These are phyloP conservation scores for Cucumis sativus DNA, from an alignment of 306 rosid species.

Conservation along the genomic window Cucumber_9930_V3 NC_026658.2:26113501-26114000, in stretches of 20 bases:
- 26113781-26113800: constrained; percentile 82
- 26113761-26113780: constrained; percentile 76
- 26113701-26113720: constrained; percentile 48
- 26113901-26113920: constrained; percentile 49
- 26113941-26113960: constrained; percentile 16
- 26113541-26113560: constrained; percentile 55
- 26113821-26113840: constrained; percentile 55
- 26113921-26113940: constrained; percentile 26
- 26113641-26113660: constrained; percentile 77
- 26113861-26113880: constrained; percentile 69
- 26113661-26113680: constrained; percentile 92
- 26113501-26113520: constrained; percentile 62
- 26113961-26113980: neutral
- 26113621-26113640: constrained; percentile 66
- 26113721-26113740: constrained; percentile 86
- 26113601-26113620: constrained; percentile 64
- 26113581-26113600: constrained; percentile 69
- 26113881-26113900: constrained; percentile 57
- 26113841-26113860: constrained; percentile 40
- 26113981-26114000: neutral
- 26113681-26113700: constrained; percentile 57
- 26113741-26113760: constrained; percentile 75
- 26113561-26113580: constrained; percentile 88
- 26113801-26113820: constrained; percentile 91
- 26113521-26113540: constrained; percentile 57